Base-by-base conservation (phyloP, 805 yeast genomes). In the Yarrowia osloensis region DNA sequence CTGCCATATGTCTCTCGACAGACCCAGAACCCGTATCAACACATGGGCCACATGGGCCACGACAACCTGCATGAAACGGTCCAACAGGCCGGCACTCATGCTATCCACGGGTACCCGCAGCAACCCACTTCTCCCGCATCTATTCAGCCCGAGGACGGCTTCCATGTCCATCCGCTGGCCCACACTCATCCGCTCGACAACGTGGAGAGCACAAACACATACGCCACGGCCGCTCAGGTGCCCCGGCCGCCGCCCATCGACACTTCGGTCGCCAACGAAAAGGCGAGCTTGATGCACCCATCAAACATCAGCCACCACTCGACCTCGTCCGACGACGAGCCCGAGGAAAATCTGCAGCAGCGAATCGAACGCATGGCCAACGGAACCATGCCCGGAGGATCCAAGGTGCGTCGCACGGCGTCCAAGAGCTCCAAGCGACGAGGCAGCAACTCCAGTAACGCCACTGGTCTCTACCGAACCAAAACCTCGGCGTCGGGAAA, bases 1-100 rank as follows among this genome's bases (percentile, higher is more conserved):
- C 22, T 44, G 13, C 26, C 66, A 0, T 17, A 21, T 9, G 42
- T 31, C 33, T 33, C 42, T 2, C 15, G 66, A 28, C 66, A 61
- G 54, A 44, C 66, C n/a, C 54, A 61, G 33, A 61, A 61, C 54
- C 66, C 66, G 15, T 61, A 61, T 33, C 66, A 61, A 19, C 31
- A 57, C 28, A 12, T 57, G 12, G 31, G 33, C 15, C 31, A 57
- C 28, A 12, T 57, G 12, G 31, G 33, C 15, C 44, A 35, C 42
- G 42, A 52, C 31, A 22, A 15, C 19, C 21, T 52, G 29, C 40
- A 50, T 19, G 55, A 50, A 19, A 6, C 55, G 3, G 55, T 50
- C 28, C 39, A 49, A 13, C 37, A 29, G 35, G 54, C 54, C 24
- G 54, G 54, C 13, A 35, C 59, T 3, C 42, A 35, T 11, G 42